Conservation (phyloP, 371 early-diverging fungal species). For the Mycotypha africana region DNA sequence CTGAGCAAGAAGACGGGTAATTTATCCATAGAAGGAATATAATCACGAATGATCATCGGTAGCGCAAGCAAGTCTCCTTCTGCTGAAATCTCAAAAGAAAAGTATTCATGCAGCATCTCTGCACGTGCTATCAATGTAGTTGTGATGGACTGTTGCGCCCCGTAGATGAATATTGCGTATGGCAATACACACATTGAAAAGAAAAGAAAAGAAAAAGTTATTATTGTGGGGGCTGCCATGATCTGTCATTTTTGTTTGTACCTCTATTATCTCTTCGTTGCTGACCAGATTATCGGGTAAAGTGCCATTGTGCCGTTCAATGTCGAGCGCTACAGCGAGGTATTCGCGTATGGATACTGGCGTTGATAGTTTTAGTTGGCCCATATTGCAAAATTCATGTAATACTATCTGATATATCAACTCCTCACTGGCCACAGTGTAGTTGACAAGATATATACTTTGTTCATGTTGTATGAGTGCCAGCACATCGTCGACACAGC, state of each 20-base stretch:
- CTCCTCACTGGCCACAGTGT: constrained; percentile 68
- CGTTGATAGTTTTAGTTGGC: constrained; percentile 54
- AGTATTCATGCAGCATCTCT: constrained; percentile 87
- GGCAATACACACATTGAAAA: no score
- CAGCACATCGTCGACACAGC: constrained; percentile 69
- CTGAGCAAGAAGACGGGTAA: constrained; percentile 79
- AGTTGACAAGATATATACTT: constrained; percentile 78
- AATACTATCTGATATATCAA: constrained; percentile 86
- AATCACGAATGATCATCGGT: constrained; percentile 76
- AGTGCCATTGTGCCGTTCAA: constrained; percentile 13
- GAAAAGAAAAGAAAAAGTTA: no score
- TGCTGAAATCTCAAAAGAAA: constrained; percentile 62
- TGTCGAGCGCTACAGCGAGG: constrained; percentile 58
- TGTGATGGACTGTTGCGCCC: constrained; percentile 61
- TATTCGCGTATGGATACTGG: constrained; percentile 66
- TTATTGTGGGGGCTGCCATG: no score
- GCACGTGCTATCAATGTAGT: constrained; percentile 48
- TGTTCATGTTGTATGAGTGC: constrained; percentile 82
- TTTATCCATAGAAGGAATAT: constrained; percentile 77
- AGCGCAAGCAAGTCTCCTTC: constrained; percentile 59
- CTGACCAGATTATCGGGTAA: constrained; percentile 20
- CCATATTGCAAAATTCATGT: constrained; percentile 82
- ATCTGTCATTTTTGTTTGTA: no score
- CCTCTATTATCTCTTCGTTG: constrained; percentile 41
- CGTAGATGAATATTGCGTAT: no score